These are phyloP conservation scores for Arthrobotrys megalospora DNA, from an alignment of 2,329 filamentous ascomycete species.

Conservation along the genomic window DNA sequence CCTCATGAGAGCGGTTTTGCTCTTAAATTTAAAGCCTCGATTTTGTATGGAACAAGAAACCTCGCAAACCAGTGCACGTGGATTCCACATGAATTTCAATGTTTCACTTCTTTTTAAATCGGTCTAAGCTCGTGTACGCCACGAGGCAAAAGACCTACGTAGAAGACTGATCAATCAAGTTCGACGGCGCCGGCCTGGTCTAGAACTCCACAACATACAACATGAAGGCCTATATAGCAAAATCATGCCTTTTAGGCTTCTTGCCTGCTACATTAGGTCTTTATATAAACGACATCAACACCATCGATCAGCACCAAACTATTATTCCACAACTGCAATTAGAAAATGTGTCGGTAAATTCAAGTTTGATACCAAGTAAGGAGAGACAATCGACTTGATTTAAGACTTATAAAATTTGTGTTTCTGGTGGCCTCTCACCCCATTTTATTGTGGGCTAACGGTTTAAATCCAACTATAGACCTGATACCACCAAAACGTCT, in stretches of 20 bases:
- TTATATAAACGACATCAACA: not conserved
- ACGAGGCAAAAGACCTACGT: too few relatives aligned
- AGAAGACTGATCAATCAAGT: too few relatives aligned
- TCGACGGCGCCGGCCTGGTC: not conserved
- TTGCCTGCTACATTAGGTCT: not conserved
- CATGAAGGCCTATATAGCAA: not conserved
- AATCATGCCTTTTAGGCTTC: not conserved
- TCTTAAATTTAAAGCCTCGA: not conserved
- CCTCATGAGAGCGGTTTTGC: not conserved
- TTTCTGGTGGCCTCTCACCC: too few relatives aligned
- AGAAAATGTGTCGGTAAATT: not conserved
- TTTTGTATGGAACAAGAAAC: not conserved
- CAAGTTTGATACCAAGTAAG: not conserved
- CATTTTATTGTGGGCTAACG: not conserved
- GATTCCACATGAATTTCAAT: not conserved
- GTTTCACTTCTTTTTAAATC: too few relatives aligned
- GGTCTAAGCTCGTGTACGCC: too few relatives aligned
- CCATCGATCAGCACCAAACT: not conserved
- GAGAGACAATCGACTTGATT: not conserved
- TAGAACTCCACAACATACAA: not conserved
- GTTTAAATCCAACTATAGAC: not conserved
- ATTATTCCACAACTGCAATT: not conserved
- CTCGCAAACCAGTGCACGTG: conserved; percentile 6
- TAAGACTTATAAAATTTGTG: too few relatives aligned
- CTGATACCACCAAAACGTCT: not conserved